Conservation (phyloP, 352 stramenopile genomes). For the Peronospora belbahrii region DNA sequence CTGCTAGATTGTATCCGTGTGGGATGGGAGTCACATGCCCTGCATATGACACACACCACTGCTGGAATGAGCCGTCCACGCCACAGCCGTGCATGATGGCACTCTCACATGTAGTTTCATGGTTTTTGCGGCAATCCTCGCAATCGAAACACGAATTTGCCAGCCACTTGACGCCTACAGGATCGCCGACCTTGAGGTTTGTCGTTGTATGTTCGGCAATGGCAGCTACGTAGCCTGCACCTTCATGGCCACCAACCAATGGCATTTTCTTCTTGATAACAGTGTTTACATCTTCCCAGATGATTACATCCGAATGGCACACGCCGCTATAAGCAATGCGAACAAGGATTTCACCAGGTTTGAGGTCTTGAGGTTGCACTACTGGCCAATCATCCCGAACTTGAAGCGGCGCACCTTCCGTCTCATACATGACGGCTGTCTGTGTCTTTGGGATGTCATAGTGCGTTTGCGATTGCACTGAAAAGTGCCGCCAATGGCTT, state of each 20-base stretch:
- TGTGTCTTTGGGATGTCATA: conserved; percentile 48
- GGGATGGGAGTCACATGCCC: conserved; percentile 68
- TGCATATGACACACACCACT: conserved; percentile 58
- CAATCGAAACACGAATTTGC: conserved; percentile 37
- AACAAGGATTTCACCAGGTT: conserved; percentile 38
- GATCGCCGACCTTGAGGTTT: conserved; percentile 35
- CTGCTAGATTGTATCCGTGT: conserved; percentile 26
- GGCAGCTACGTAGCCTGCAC: conserved; percentile 38
- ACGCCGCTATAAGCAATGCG: conserved; percentile 41
- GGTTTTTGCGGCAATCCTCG: conserved; percentile 39
- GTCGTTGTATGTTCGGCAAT: conserved; percentile 36
- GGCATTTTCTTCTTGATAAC: conserved; percentile 26
- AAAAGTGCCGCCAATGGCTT: not conserved
- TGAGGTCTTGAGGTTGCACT: conserved; percentile 32
- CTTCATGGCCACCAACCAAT: conserved; percentile 48
- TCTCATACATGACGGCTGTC: conserved; percentile 37
- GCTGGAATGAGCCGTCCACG: conserved; percentile 36
- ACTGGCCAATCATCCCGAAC: conserved; percentile 40
- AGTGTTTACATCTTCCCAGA: conserved; percentile 34
- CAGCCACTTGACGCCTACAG: conserved; percentile 41
- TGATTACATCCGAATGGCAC: conserved; percentile 39
- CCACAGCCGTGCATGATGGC: conserved; percentile 21
- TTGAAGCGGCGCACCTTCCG: conserved; percentile 30
- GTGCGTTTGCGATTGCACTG: conserved; percentile 25
- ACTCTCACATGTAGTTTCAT: conserved; percentile 29